Conservation (phyloP, 148 eudicot genomes). For the Nepenthes gracilis region DNA sequence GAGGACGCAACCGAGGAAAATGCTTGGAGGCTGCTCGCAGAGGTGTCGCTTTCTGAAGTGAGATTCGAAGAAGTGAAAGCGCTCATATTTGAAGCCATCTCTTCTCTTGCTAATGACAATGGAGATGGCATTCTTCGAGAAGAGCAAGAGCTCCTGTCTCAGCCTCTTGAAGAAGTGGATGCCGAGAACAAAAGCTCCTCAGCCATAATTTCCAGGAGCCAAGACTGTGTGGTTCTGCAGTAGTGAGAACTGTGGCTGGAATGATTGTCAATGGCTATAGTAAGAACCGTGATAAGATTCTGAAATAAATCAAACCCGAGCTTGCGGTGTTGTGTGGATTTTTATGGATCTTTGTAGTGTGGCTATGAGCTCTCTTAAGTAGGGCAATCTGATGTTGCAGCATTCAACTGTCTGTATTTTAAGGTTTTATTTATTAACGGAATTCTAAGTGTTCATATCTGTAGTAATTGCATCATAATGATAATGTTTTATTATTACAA, state of each 20-base stretch:
- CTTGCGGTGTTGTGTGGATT: too few species aligned
- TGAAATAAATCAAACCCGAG: too few species aligned
- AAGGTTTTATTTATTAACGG: too few species aligned
- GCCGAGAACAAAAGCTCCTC: constrained; percentile 36
- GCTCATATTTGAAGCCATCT: constrained; percentile 48
- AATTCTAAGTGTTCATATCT: too few species aligned
- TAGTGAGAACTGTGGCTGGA: background rate
- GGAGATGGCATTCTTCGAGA: constrained; percentile 12
- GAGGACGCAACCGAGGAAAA: constrained; percentile 84
- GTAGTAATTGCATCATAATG: too few species aligned
- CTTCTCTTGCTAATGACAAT: constrained; percentile 14
- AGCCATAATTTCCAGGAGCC: constrained; percentile 34
- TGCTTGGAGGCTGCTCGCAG: constrained; percentile 92
- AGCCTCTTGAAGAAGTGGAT: constrained; percentile 34
- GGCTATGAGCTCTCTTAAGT: too few species aligned
- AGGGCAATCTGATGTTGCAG: too few species aligned
- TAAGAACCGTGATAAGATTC: too few species aligned
- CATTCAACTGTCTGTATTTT: too few species aligned
- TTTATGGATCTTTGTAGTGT: too few species aligned
- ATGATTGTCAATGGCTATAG: too few species aligned
- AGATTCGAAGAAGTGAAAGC: constrained; percentile 71
- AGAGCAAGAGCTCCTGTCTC: constrained; percentile 20
- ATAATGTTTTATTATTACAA: too few species aligned
- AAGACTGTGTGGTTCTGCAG: background rate
- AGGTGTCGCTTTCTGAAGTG: constrained; percentile 78